These are phyloP conservation scores for Avicennia marina DNA, from an alignment of 257 asterid genomes.

Conservation along the genomic window DNA sequence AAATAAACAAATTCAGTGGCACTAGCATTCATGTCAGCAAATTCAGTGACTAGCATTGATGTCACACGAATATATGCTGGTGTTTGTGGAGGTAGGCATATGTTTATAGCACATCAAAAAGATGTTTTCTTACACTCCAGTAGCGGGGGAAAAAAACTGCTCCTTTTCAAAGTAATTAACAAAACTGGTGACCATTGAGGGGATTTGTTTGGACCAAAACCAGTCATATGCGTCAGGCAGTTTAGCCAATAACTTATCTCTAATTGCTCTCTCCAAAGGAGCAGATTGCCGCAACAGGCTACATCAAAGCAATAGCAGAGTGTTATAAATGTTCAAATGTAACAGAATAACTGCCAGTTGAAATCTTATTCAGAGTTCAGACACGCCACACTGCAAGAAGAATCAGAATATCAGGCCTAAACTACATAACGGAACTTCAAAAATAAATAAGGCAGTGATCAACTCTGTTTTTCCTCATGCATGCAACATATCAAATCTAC, in stretches of 20 bases:
- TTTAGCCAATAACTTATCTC: constrained; percentile 66
- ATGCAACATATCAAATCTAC: constrained; percentile 5
- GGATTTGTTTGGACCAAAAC: constrained; percentile 91
- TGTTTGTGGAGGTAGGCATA: constrained; percentile 7
- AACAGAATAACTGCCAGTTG: no score
- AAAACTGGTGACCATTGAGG: constrained; percentile 61
- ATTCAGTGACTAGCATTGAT: constrained; percentile 8
- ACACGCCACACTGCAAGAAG: neutral
- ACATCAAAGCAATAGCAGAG: constrained; percentile 25
- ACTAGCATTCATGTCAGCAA: no score
- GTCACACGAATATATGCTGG: constrained; percentile 5
- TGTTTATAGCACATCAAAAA: constrained; percentile 3
- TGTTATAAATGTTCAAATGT: constrained; percentile 6
- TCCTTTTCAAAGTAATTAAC: constrained; percentile 71
- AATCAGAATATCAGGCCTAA: constrained; percentile 14
- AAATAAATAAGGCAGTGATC: constrained; percentile 3
- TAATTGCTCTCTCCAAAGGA: constrained; percentile 75
- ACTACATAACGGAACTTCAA: neutral
- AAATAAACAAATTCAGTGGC: constrained; percentile 22
- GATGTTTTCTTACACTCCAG: constrained; percentile 55
- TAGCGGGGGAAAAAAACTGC: constrained; percentile 54
- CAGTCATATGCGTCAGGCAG: constrained; percentile 75
- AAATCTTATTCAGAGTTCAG: no score
- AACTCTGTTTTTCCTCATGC: constrained; percentile 7
- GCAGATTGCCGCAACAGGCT: constrained; percentile 79